Evolutionary conservation across 805 yeast species (phyloP), one percentile per base, ranked within the genome.

Genomic region (Schwanniomyces pseudopolymorphus): DNA sequence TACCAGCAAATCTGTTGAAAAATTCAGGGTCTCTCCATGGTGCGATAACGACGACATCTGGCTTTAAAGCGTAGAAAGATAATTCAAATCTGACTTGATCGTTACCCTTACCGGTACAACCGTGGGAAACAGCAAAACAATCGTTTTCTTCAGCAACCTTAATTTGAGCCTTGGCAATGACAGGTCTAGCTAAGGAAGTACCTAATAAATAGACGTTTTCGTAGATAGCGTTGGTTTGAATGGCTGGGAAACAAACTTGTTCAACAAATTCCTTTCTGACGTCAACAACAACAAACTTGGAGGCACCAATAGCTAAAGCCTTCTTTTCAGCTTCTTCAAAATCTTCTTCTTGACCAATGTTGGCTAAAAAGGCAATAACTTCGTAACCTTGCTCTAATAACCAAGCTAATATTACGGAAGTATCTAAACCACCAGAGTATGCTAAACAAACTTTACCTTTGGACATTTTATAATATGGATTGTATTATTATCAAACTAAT

Each of bases 41-140:
- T 38, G 99, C 97, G 74, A 94, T 92, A 59, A 89, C 96, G 66
- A 81, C 77, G 59, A 94, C 96, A 64, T 91, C 98, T 37, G 99
- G 99, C 77, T 94, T 91, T 70, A 94, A 82, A 31, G 98, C 99
- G 72, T 94, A 94, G 80, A 94, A 94, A 7, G 96, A 85, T 51
- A 94, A 79, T 76, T 94, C 99, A 69, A 94, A 94, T 75, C 99
- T 87, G 56, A 94, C 97, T 77, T 94, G 99, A 73, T 94, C 99
- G 69, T 94, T 94, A 76, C 99, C 99, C 78, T 94, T 94, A 77
- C 99, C 99, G 57, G 99, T 94, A 77, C 99, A 94, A 54, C 99
- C 99, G 72, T 94, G 99, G 41, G 96, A 84, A 42, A 94, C 99
- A 44, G 98, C 98, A 61, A 92, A 90, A 80, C 99, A 94, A 55